These are phyloP conservation scores for Hypholoma sublateritium DNA, from an alignment of 768 basidiomycete species.

Conservation along the genomic window DNA sequence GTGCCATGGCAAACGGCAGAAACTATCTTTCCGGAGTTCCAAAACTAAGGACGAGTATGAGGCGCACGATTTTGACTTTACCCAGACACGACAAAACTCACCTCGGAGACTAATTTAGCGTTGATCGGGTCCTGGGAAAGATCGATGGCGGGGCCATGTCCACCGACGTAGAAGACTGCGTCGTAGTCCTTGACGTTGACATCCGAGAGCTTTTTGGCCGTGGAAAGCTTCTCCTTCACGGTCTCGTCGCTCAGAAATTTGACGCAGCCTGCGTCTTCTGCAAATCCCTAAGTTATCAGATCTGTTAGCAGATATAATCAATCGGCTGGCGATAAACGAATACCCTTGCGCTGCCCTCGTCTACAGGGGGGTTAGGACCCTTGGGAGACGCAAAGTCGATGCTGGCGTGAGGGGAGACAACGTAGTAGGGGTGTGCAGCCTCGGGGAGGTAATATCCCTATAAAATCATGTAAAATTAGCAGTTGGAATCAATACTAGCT, in stretches of 20 bases:
- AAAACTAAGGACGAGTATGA: slow-evolving; percentile 47
- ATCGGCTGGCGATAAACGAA: too few relatives aligned
- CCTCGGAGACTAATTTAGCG: slow-evolving; percentile 54
- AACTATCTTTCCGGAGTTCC: slow-evolving; percentile 60
- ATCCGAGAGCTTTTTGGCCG: slow-evolving; percentile 59
- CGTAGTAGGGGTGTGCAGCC: slow-evolving; percentile 70
- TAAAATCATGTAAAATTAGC: neutral
- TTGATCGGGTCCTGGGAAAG: slow-evolving; percentile 57
- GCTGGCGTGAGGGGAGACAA: slow-evolving; percentile 44
- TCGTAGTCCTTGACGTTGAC: slow-evolving; percentile 62
- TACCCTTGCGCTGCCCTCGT: slow-evolving; percentile 53
- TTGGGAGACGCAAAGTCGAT: slow-evolving; percentile 62
- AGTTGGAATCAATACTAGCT: neutral
- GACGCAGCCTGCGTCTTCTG: slow-evolving; percentile 49
- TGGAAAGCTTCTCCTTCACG: slow-evolving; percentile 49
- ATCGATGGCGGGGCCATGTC: slow-evolving; percentile 77
- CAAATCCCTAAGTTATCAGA: slow-evolving; percentile 37
- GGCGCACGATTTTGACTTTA: neutral
- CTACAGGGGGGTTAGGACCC: slow-evolving; percentile 72
- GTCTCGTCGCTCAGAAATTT: slow-evolving; percentile 60
- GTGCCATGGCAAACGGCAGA: slow-evolving; percentile 82
- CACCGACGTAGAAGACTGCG: slow-evolving; percentile 77
- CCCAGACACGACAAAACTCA: slow-evolving; percentile 22
- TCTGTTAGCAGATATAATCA: too few relatives aligned
- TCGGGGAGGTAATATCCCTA: slow-evolving; percentile 82